These are phyloP conservation scores for Agapanthus africanus DNA, from an alignment of 106 monocot species.

Conservation along the genomic window DNA sequence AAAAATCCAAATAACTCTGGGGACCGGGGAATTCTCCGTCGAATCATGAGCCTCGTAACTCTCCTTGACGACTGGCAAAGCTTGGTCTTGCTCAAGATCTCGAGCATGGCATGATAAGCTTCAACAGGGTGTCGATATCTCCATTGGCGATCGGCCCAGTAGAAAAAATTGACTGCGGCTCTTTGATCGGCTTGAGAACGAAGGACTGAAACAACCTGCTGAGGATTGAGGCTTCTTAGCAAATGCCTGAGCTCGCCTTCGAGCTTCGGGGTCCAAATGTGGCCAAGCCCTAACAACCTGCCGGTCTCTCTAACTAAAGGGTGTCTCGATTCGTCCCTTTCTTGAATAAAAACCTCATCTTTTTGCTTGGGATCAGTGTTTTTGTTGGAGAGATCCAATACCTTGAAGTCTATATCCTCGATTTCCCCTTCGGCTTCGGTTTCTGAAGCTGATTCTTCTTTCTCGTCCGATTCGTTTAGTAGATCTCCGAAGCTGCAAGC, in stretches of 20 bases:
- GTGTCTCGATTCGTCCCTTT: slow-evolving; percentile 21
- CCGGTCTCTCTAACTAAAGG: slow-evolving; percentile 69
- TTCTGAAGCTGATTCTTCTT: slow-evolving; percentile 2
- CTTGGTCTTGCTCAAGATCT: slow-evolving; percentile 67
- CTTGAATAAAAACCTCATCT: slow-evolving; percentile 21
- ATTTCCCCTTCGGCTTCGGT: not conserved
- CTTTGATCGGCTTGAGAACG: slow-evolving; percentile 53
- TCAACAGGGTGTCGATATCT: slow-evolving; percentile 72
- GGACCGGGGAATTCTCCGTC: slow-evolving; percentile 42
- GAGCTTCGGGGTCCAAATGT: slow-evolving; percentile 55
- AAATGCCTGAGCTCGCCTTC: slow-evolving; percentile 57
- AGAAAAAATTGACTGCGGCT: slow-evolving; percentile 63
- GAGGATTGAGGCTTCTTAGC: slow-evolving; percentile 45
- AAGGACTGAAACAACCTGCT: slow-evolving; percentile 57
- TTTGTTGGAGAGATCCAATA: not conserved
- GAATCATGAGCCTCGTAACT: slow-evolving; percentile 68
- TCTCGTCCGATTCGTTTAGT: not conserved
- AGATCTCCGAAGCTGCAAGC: slow-evolving; percentile 1
- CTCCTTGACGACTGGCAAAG: slow-evolving; percentile 54
- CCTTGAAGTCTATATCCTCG: slow-evolving; percentile 5
- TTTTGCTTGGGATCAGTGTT: not conserved
- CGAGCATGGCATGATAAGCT: slow-evolving; percentile 62
- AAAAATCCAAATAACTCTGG: slow-evolving; percentile 42
- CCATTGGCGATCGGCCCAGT: slow-evolving; percentile 93
- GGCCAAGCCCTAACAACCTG: slow-evolving; percentile 53